Evolutionary conservation across 768 basidiomycete species (phyloP).

Genomic region (Trametes meyenii): DNA sequence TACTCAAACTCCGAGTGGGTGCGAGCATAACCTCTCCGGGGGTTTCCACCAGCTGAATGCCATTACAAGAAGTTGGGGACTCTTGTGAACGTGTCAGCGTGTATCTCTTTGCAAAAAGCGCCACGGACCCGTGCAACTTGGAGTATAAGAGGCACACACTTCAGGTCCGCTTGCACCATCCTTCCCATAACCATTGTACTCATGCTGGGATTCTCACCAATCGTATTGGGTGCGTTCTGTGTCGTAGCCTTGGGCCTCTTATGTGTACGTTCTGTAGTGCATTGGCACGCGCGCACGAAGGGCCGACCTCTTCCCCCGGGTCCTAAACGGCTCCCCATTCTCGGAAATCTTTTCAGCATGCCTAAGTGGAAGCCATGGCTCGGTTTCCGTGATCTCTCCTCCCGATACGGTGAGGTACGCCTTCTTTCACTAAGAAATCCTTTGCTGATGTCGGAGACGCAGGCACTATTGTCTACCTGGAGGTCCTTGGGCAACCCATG

Average conservation of each 20-base stretch:
- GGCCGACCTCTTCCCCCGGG: slow-evolving; percentile 29
- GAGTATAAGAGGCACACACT: no score
- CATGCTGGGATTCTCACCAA: neutral
- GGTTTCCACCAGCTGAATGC: no score
- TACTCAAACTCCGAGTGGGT: no score
- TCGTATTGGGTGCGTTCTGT: neutral
- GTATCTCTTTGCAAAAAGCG: no score
- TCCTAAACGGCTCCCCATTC: slow-evolving; percentile 24
- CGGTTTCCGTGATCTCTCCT: slow-evolving; percentile 23
- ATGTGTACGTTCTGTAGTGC: neutral
- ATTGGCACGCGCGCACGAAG: slow-evolving; percentile 2
- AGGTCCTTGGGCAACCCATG: slow-evolving; percentile 22
- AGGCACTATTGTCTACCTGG: slow-evolving; percentile 25
- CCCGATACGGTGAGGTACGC: slow-evolving; percentile 24
- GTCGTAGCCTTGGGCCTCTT: neutral
- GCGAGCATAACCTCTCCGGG: no score
- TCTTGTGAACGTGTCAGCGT: no score
- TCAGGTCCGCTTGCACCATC: neutral
- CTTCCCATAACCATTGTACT: neutral
- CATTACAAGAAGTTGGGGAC: no score
- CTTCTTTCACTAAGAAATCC: no score
- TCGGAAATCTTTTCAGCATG: slow-evolving; percentile 29
- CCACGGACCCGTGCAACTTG: no score
- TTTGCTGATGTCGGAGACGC: neutral
- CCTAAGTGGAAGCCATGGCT: slow-evolving; percentile 26